Evolutionary conservation across 202 grass and related monocot genomes (phyloP), one percentile per base, ranked within the genome.

Genomic region (Brachypodium distachyon): DNA sequence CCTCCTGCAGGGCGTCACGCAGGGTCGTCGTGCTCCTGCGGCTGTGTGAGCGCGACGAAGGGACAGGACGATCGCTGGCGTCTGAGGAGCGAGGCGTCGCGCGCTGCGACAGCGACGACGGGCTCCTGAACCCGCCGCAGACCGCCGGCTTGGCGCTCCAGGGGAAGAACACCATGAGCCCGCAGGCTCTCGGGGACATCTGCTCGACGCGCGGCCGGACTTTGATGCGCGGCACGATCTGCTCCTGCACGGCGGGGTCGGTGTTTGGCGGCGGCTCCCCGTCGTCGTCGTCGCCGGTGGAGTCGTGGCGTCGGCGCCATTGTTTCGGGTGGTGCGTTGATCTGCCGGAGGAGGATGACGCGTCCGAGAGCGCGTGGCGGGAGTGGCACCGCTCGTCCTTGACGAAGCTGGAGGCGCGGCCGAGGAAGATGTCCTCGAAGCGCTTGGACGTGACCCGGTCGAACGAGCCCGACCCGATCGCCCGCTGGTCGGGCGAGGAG

Each of bases 121-220:
- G 77, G 79, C 76, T 87, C 36, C 58, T 81, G 86, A 87, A 87
- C 44, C 82, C 89, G 37, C 82, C 89, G 37, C 87, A 87, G 9
- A 81, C 73, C 6, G 78, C 81, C 11, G 89, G 95, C 83, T 88
- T 94, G 4, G 93, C 63, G 78, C 86, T 95, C 95, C 91, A 90
- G 7, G 95, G 95, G 53, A 98, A 95, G 77, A 94, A 87, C 78
- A 95, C 36, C 91, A 98, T 92, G 73, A 98, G 82, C 9, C 95
- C 95, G 23, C 95, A 98, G 3, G 95, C 85, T 68, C 76, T 75
- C 0, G 91, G 86, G 8, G 91, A 42, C 80, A 87, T 71, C 77
- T 90, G 80, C 29, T 91, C 82, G 18, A 47, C 74, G 7, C 80
- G 61, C 26, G 79, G 46, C 11, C 79, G 60, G 55, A 87, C 47